Evolutionary conservation across 139 green algal genomes (phyloP).

Genomic region (Chlamydomonas sp.): DNA sequence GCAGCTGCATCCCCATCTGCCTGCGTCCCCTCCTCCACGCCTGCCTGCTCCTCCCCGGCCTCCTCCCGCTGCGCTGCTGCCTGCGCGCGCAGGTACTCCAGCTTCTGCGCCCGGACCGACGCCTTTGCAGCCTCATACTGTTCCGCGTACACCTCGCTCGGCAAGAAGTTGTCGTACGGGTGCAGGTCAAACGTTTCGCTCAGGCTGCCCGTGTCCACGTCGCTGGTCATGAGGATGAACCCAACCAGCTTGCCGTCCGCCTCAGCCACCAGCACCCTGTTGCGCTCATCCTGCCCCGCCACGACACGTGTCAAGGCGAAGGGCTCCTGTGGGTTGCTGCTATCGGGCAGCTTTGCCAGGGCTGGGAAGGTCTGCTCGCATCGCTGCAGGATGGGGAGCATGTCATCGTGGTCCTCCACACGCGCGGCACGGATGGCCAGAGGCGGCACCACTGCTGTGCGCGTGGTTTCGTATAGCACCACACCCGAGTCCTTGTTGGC

Average conservation of each 20-base stretch:
- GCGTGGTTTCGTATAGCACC: conserved; percentile 28
- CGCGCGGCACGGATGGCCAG: conserved; percentile 55
- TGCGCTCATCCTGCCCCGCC: conserved; percentile 53
- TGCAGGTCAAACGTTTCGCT: conserved; percentile 70
- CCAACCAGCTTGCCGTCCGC: conserved; percentile 60
- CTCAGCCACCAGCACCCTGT: conserved; percentile 68
- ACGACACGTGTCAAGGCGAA: conserved; percentile 77
- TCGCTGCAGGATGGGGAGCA: conserved; percentile 64
- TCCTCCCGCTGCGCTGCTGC: conserved; percentile 4
- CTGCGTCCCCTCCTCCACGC: background rate
- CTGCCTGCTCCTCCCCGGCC: background rate
- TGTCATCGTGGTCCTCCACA: conserved; percentile 75
- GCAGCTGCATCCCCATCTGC: background rate
- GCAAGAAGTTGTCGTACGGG: conserved; percentile 70
- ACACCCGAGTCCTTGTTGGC: background rate
- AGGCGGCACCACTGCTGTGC: conserved; percentile 39
- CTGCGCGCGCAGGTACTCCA: background rate
- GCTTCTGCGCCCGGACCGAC: conserved; percentile 25
- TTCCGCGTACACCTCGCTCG: conserved; percentile 57
- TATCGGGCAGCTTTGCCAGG: conserved; percentile 62
- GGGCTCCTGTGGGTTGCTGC: conserved; percentile 51
- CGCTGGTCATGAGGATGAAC: conserved; percentile 59
- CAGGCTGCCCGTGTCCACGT: conserved; percentile 63
- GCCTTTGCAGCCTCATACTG: conserved; percentile 30
- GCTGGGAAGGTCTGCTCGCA: conserved; percentile 48